A percentile compares a stretch with the other conserved stretches of the same genome.
phyloP scores from a whole-genome alignment of 225 moss, liverwort and hornwort species.

The Bryum argenteum region DNA sequence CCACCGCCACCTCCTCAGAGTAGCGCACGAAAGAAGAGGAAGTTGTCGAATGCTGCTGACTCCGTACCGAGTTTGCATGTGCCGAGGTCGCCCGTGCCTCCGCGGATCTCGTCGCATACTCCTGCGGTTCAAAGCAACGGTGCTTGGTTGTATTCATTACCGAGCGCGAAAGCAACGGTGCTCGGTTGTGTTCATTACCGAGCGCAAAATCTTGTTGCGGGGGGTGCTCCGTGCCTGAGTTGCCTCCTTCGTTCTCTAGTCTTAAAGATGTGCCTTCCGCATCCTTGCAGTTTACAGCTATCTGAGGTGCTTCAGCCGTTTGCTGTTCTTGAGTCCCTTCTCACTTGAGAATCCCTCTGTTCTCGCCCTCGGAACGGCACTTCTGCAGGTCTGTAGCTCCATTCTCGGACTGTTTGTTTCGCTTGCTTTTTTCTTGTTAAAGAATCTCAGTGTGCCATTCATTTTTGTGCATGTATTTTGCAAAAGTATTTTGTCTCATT shows the following conservation, averaged over 20 bases:
- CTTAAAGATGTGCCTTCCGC: constrained; percentile 52
- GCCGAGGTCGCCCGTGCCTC: constrained; percentile 23
- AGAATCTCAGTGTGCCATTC: no score
- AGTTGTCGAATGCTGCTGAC: constrained; percentile 37
- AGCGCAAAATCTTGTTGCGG: constrained; percentile 38
- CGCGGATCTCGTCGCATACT: constrained; percentile 40
- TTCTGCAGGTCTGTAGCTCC: no score
- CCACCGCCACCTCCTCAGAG: constrained; percentile 39
- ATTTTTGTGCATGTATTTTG: no score
- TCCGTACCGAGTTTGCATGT: constrained; percentile 23
- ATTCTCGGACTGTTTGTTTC: no score
- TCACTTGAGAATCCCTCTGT: constrained; percentile 82
- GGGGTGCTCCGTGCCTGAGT: constrained; percentile 45
- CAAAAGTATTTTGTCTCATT: no score
- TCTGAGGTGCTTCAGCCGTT: constrained; percentile 86
- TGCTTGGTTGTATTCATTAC: constrained; percentile 48
- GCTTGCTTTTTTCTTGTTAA: no score
- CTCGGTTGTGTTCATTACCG: no score
- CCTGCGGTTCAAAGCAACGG: constrained; percentile 58
- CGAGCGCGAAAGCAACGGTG: constrained; percentile 36
- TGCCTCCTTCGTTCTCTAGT: constrained; percentile 49
- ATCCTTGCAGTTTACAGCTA: constrained; percentile 79
- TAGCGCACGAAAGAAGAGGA: constrained; percentile 45
- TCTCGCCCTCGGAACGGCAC: no score
- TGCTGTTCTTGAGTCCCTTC: constrained; percentile 92